phyloP scores from a whole-genome alignment of 1,139 yeast genomes.

The Yamadazyma taylorii region DNA sequence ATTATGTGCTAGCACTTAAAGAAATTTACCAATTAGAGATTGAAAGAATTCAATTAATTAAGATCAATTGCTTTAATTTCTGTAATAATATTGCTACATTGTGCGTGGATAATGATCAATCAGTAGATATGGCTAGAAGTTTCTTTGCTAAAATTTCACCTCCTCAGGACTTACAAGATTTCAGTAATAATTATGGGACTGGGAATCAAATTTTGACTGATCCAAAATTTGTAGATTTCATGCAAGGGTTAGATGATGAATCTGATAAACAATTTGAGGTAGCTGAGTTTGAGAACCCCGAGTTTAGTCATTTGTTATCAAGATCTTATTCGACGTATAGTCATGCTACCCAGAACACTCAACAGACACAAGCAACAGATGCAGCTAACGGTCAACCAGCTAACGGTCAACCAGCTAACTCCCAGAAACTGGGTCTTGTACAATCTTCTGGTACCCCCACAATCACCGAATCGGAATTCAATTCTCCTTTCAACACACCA shows the following conservation, averaged over 20 bases:
- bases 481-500: not conserved
- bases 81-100: constrained; percentile 75
- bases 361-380: constrained; percentile 1
- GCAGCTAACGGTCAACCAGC: not conserved
- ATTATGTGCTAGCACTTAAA: constrained; percentile 73
- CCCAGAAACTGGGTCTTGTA: no score
- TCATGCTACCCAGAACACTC: constrained; percentile 14
- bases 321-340: constrained; percentile 34
- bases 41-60: constrained; percentile 73
- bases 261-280: constrained; percentile 21
- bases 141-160: constrained; percentile 71
- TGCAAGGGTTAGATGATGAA: constrained; percentile 37
- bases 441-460: no score
- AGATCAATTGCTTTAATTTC: constrained; percentile 79
- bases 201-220: constrained; percentile 65
- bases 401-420: not conserved
- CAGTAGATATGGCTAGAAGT: constrained; percentile 69
- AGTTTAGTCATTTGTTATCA: constrained; percentile 32
- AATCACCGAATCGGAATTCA: constrained; percentile 1
- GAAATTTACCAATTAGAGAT: constrained; percentile 76
- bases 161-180: constrained; percentile 55
- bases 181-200: constrained; percentile 59
- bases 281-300: constrained; percentile 40
- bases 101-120: constrained; percentile 77
- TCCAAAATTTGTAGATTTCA: constrained; percentile 45